phyloP scores from a whole-genome alignment of 768 basidiomycete species.

The Zangia roseola region DNA sequence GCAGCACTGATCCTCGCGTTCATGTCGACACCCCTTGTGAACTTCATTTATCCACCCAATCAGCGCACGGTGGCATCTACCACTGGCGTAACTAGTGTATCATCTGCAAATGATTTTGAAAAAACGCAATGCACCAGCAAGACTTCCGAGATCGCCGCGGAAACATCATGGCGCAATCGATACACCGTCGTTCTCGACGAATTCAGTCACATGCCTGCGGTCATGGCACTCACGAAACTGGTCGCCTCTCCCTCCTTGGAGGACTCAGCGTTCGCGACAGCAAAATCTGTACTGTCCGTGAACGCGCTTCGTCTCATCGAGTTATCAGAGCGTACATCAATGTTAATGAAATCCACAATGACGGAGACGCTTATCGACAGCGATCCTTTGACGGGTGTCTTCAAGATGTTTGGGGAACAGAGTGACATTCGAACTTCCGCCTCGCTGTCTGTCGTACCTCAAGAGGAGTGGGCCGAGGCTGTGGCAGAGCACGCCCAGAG shows the following conservation, averaged over 20 bases:
- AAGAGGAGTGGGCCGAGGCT: constrained; percentile 66
- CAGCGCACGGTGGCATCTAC: constrained; percentile 45
- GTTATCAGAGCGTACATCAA: constrained; percentile 62
- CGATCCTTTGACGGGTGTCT: constrained; percentile 72
- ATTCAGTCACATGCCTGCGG: constrained; percentile 81
- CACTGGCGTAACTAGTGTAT: neutral
- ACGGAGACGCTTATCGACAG: constrained; percentile 66
- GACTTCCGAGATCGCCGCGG: constrained; percentile 4
- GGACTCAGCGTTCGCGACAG: constrained; percentile 3
- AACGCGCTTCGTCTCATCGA: constrained; percentile 88
- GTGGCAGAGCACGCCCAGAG: constrained; percentile 61
- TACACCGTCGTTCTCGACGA: constrained; percentile 89
- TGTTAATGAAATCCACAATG: constrained; percentile 62
- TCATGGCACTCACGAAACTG: constrained; percentile 88
- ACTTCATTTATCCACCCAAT: constrained; percentile 64
- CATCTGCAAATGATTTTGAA: constrained; percentile 30
- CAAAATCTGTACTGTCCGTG: constrained; percentile 33
- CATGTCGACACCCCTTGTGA: constrained; percentile 79
- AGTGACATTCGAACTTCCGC: constrained; percentile 55
- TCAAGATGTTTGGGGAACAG: constrained; percentile 72
- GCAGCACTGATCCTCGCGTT: constrained; percentile 80
- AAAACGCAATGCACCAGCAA: constrained; percentile 12
- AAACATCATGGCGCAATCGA: constrained; percentile 44
- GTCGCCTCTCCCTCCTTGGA: constrained; percentile 43
- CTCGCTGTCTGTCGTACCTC: constrained; percentile 72